Base-by-base conservation (phyloP, 176 grass and related monocot species). In the Dendrocalamus sinicus region DNA sequence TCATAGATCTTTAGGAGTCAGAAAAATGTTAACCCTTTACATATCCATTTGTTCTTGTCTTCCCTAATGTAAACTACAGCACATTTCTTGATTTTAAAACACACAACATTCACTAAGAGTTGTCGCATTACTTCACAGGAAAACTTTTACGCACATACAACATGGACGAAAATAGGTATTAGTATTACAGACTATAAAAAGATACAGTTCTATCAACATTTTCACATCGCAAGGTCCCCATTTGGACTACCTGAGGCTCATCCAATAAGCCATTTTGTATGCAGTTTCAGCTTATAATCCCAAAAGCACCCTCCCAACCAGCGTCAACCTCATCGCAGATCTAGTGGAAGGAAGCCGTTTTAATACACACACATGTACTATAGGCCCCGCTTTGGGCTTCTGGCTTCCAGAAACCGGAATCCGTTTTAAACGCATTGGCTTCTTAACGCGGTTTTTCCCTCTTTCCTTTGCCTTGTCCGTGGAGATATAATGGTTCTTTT, bases 61-160 rank as follows among this genome's bases (percentile, higher is more conserved):
- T 30, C 7, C 22, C 37, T 48, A 44, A 63, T n/a, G 26, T 5
- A 47, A 26, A 50, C 7, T 22, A 74, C 50, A 50, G 20, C 22
- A 11, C 30, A 53, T 63, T 84, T 53, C 7, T 40, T 10, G 22
- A 81, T 41, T 41, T 12, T 41, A 52, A 81, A 54, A 81, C 46
- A 17, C 23, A 81, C 3, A 81, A 66, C 41, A 26, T 81, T 17
- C 48, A 67, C 17, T 39, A 80, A 81, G n/a, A 69, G 9, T 41
- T 12, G 7, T 4, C n/a, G 1, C 28, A 35, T 66, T 35, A 35
- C 28, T 66, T 32, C 28, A 35, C 63, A 66, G 0, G 63, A 6
- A 35, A 61, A 26, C 1, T 14, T 14, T 6, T 45, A n/a, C 23
- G 20, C 6, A 8, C 11, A 47, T 13, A 26, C 22, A 46, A 13